Conservation (phyloP, 331 rosid genomes). For the Saraca asoca region DNA sequence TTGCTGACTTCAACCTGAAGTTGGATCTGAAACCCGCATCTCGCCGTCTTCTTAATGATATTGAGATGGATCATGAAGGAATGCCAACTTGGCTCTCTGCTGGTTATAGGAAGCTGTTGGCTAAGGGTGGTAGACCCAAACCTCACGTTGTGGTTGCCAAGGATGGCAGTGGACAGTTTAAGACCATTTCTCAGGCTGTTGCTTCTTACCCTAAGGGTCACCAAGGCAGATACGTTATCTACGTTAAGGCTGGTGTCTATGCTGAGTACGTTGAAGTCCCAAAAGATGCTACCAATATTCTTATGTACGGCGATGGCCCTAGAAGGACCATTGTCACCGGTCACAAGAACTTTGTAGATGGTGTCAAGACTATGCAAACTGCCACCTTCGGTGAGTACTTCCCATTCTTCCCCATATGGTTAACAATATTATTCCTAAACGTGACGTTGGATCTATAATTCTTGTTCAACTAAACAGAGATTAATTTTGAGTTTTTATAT, state of each 20-base stretch:
- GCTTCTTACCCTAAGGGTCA: slow-evolving; percentile 34
- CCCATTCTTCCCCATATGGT: no score
- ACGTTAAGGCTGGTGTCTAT: slow-evolving; percentile 52
- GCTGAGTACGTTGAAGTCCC: slow-evolving; percentile 37
- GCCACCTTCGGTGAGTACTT: slow-evolving; percentile 45
- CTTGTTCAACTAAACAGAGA: no score
- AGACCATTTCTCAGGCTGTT: slow-evolving; percentile 40
- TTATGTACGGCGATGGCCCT: slow-evolving; percentile 60
- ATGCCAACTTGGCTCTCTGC: slow-evolving; percentile 47
- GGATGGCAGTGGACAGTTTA: slow-evolving; percentile 52
- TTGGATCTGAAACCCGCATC: slow-evolving; percentile 31
- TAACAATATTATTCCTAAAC: no score
- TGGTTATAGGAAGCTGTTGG: slow-evolving; percentile 49
- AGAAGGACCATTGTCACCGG: slow-evolving; percentile 51
- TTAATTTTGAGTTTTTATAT: no score
- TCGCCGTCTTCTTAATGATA: slow-evolving; percentile 42
- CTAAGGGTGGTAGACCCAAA: rapidly evolving
- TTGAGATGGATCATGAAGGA: slow-evolving; percentile 32
- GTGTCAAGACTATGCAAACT: slow-evolving; percentile 40
- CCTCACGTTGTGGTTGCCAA: slow-evolving; percentile 52
- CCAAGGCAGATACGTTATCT: slow-evolving; percentile 39
- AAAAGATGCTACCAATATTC: not conserved
- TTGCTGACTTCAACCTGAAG: slow-evolving; percentile 34
- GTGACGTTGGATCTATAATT: no score
- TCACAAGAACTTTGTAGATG: slow-evolving; percentile 6